phyloP scores from a whole-genome alignment of 345 rosid species.

The Gossypium herbaceum region DNA sequence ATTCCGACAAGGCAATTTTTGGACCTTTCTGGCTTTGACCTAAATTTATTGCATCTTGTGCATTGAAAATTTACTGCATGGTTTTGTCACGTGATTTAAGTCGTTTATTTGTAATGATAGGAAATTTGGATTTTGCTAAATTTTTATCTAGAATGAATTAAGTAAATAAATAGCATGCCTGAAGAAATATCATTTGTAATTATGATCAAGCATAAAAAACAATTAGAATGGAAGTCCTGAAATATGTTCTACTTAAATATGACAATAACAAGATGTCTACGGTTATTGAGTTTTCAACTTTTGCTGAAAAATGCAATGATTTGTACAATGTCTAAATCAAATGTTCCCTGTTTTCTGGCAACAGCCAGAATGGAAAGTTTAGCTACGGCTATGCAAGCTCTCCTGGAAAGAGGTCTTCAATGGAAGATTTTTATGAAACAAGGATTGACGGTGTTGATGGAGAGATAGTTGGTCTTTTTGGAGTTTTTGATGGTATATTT shows the following conservation, averaged over 20 bases:
- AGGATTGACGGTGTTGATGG: slow-evolving; percentile 90
- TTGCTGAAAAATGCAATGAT: neutral
- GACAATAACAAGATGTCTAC: neutral
- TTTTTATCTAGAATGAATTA: neutral
- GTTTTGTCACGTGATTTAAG: neutral
- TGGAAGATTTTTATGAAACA: slow-evolving; percentile 98
- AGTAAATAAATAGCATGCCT: neutral
- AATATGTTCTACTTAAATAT: neutral
- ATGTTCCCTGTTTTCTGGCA: slow-evolving; percentile 18
- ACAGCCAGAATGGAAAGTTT: slow-evolving; percentile 89
- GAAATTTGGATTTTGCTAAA: neutral
- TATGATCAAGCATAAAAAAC: neutral
- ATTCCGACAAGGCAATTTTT: neutral
- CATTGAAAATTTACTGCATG: neutral
- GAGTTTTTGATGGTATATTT: slow-evolving; percentile 90
- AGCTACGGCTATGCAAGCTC: slow-evolving; percentile 99
- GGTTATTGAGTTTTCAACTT: slow-evolving; percentile 3
- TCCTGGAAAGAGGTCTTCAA: slow-evolving; percentile 91
- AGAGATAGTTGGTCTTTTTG: slow-evolving; percentile 93
- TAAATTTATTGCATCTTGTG: neutral
- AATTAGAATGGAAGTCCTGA: neutral
- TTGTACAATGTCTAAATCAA: slow-evolving; percentile 8
- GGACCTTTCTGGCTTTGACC: neutral
- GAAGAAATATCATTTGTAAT: neutral
- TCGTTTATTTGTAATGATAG: neutral